phyloP scores from a whole-genome alignment of 2,329 filamentous ascomycete species.

The Kalmusia sp. region DNA sequence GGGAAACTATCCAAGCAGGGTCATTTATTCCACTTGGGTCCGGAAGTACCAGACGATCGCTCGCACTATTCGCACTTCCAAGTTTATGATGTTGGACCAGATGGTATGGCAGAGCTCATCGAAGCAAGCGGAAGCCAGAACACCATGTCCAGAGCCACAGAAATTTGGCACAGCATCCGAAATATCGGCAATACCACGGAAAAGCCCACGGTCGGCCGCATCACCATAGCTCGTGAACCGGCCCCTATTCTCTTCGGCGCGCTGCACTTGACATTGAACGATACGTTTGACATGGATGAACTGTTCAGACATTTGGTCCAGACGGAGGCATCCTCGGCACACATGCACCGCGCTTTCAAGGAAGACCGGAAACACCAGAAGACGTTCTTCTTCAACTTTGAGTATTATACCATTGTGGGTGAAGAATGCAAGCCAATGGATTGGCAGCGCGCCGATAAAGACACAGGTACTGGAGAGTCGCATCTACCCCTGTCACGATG shows the following conservation, averaged over 20 bases:
- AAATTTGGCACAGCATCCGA: slow-evolving; percentile 39
- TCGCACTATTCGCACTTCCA: slow-evolving; percentile 60
- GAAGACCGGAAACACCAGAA: slow-evolving; percentile 57
- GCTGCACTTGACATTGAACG: slow-evolving; percentile 64
- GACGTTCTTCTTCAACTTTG: slow-evolving; percentile 69
- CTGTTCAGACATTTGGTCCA: slow-evolving; percentile 63
- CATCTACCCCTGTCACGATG: slow-evolving; percentile 68
- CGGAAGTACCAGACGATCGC: slow-evolving; percentile 51
- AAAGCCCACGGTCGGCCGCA: slow-evolving; percentile 60
- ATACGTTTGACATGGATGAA: slow-evolving; percentile 69
- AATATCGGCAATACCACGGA: slow-evolving; percentile 47
- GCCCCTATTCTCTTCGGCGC: slow-evolving; percentile 66
- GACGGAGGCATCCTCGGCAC: slow-evolving; percentile 52
- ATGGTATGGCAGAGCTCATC: slow-evolving; percentile 52
- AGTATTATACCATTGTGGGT: slow-evolving; percentile 69
- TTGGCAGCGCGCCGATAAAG: slow-evolving; percentile 65
- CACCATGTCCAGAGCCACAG: slow-evolving; percentile 41
- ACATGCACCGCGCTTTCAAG: slow-evolving; percentile 60
- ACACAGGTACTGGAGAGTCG: slow-evolving; percentile 48
- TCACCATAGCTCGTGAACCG: slow-evolving; percentile 67
- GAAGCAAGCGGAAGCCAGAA: slow-evolving; percentile 41
- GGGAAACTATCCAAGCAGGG: slow-evolving; percentile 51
- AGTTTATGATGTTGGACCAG: slow-evolving; percentile 62
- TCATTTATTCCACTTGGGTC: slow-evolving; percentile 52
- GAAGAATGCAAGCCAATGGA: slow-evolving; percentile 63